Base-by-base conservation (phyloP, 2,329 filamentous ascomycete genomes). In the Aureobasidium sp. region DNA sequence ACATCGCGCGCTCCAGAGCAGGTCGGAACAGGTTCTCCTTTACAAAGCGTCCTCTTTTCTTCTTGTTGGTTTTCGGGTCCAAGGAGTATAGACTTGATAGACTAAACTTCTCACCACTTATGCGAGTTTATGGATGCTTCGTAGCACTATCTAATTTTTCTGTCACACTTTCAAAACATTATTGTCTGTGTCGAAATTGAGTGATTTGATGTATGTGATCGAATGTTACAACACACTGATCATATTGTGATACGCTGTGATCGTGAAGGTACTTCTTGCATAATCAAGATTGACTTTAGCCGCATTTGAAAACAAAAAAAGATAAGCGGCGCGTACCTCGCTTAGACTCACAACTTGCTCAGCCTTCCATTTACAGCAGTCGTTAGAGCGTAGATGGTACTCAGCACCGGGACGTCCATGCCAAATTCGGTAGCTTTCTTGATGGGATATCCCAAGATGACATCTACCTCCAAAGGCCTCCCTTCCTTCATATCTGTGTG, bases 401-500 rank as follows among this genome's bases (percentile, higher is more conserved):
- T 75, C 65, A 79, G 63, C 20, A 70, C 72, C 1, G 77, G 76
- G 1, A 74, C 74, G n/a, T 69, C 64, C 26, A 79, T 70, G 0
- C 72, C 72, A 15, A 76, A 66, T 59, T 78, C 75, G 50, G 67
- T 70, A 1, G 75, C 73, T 65, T 74, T 77, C 57, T 66, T 67
- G 62, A 76, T 72, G 5, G 76, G 75, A 48, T 71, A 74, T 0
- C 77, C 78, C 27, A 80, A 63, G 29, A 80, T 79, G 0, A 79
- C 76, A 59, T 79, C 77, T n/a, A 79, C 71, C 66, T 79, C 78
- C 72, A 80, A 71, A 2, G 73, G 72, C 32, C 75, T 67, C 1
- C 75, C 76, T 52, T 70, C 73, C 56, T 74, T 74, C 42, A 69
- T 72, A 63, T 80, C 78, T 0, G 71, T 73, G 64, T 78, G 75